phyloP scores from a whole-genome alignment of 805 yeast genomes.

The Cyberlindnera veronae region DNA sequence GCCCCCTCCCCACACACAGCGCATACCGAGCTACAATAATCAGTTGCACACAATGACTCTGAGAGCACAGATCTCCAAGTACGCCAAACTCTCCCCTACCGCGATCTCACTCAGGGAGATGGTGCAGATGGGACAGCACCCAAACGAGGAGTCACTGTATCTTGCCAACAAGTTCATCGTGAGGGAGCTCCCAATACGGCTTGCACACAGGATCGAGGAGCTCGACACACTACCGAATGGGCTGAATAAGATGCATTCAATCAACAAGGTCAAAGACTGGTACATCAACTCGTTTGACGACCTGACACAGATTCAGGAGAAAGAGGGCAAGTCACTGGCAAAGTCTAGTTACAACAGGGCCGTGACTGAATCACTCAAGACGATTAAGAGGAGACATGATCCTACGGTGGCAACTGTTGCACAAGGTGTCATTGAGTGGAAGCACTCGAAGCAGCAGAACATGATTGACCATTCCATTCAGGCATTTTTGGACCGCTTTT shows the following conservation, averaged over 20 bases:
- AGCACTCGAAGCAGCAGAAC: conserved; percentile 43
- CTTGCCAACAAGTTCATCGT: conserved; percentile 82
- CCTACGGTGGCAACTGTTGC: conserved; percentile 92
- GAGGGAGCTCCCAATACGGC: conserved; percentile 81
- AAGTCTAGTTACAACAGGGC: conserved; percentile 65
- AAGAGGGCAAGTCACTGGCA: conserved; percentile 42
- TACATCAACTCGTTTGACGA: conserved; percentile 89
- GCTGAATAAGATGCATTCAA: conserved; percentile 67
- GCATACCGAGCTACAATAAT: too few species aligned
- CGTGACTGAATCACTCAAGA: conserved; percentile 62
- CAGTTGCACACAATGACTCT: conserved; percentile 12
- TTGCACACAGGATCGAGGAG: conserved; percentile 84
- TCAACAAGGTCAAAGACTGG: conserved; percentile 78
- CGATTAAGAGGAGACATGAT: conserved; percentile 81
- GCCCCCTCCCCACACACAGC: too few species aligned
- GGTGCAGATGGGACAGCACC: conserved; percentile 86
- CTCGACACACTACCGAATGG: conserved; percentile 78
- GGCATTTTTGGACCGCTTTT: conserved; percentile 77
- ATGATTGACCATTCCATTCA: conserved; percentile 72
- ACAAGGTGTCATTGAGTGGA: conserved; percentile 91
- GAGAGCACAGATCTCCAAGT: conserved; percentile 31
- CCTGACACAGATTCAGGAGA: conserved; percentile 47
- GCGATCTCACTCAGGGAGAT: conserved; percentile 82
- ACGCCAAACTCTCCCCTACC: conserved; percentile 75
- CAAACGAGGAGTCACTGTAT: conserved; percentile 74